These are phyloP conservation scores for Xerocomus amazonicus DNA, from an alignment of 1,284 basidiomycete species.

Conservation along the genomic window DNA sequence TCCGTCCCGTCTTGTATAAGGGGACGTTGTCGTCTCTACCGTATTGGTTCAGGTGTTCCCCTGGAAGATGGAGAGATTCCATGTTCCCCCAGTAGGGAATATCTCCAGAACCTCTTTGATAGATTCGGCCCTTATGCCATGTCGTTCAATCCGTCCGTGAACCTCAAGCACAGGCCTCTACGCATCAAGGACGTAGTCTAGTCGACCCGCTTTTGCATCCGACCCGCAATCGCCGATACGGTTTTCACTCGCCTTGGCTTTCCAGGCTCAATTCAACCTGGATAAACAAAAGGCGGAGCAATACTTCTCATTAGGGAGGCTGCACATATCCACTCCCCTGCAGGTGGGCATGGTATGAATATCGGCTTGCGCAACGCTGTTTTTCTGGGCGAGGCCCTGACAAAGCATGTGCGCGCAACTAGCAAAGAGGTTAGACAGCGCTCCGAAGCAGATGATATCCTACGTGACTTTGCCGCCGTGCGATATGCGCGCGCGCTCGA, in stretches of 20 bases:
- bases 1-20: no score
- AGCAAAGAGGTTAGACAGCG: constrained; percentile 9
- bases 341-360: constrained; percentile 48
- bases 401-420: constrained; percentile 22
- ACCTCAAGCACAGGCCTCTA: constrained; percentile 18
- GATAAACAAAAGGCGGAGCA: constrained; percentile 5
- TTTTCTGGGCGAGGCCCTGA: constrained; percentile 29
- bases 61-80: constrained; percentile 32
- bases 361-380: constrained; percentile 44
- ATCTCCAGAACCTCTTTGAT: constrained; percentile 37
- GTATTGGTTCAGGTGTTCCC: constrained; percentile 36
- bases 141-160: constrained; percentile 12
- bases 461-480: constrained; percentile 14
- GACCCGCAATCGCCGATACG: constrained; percentile 35
- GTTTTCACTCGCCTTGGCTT: constrained; percentile 28
- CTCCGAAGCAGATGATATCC: constrained; percentile 18
- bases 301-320: constrained; percentile 42
- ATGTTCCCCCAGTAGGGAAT: constrained; percentile 29
- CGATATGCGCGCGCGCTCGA: constrained; percentile 23
- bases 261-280: background rate
- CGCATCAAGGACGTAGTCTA: constrained; percentile 33
- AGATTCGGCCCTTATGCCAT: constrained; percentile 30
- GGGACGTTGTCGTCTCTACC: constrained; percentile 33
- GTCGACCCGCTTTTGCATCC: constrained; percentile 40
- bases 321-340: constrained; percentile 39